Evolutionary conservation across 176 grass and related monocot genomes (phyloP).

Genomic region (Poa annua): DNA sequence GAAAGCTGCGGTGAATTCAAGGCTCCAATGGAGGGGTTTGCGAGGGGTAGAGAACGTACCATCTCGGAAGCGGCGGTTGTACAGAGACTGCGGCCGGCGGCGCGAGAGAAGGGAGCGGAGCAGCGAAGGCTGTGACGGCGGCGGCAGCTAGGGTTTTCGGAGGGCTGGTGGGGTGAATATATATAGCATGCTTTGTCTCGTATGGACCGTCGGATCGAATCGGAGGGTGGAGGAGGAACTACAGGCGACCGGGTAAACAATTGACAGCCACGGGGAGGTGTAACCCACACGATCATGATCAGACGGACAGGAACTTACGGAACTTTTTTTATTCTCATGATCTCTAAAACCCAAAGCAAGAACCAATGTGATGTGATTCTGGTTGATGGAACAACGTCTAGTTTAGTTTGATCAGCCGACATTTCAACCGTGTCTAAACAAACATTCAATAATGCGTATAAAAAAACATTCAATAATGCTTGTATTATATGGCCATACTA

Average conservation of each 20-base stretch:
- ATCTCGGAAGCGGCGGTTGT: slow-evolving; percentile 13
- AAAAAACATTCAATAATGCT: too few relatives aligned
- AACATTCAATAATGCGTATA: too few relatives aligned
- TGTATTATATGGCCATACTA: too few relatives aligned
- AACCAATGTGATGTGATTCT: too few relatives aligned
- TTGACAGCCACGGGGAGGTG: not conserved
- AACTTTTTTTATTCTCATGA: too few relatives aligned
- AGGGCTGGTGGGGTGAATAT: not conserved
- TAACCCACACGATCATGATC: not conserved
- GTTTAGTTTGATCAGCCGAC: too few relatives aligned
- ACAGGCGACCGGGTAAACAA: not conserved
- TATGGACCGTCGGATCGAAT: slow-evolving; percentile 37
- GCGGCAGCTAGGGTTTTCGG: slow-evolving; percentile 41
- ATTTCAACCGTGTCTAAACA: too few relatives aligned
- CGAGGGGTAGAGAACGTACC: not conserved
- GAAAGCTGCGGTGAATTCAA: not conserved
- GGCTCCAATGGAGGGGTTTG: not conserved
- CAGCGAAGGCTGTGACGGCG: slow-evolving; percentile 9
- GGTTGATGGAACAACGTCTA: too few relatives aligned
- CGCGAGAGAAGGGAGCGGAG: not conserved
- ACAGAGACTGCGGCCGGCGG: not conserved
- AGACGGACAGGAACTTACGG: not conserved
- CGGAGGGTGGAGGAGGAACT: not conserved
- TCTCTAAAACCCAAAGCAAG: too few relatives aligned
- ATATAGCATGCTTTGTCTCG: slow-evolving; percentile 7